These are phyloP conservation scores for Kodamaea sp. DNA, from an alignment of 1,139 yeast genomes.

Conservation along the genomic window DNA sequence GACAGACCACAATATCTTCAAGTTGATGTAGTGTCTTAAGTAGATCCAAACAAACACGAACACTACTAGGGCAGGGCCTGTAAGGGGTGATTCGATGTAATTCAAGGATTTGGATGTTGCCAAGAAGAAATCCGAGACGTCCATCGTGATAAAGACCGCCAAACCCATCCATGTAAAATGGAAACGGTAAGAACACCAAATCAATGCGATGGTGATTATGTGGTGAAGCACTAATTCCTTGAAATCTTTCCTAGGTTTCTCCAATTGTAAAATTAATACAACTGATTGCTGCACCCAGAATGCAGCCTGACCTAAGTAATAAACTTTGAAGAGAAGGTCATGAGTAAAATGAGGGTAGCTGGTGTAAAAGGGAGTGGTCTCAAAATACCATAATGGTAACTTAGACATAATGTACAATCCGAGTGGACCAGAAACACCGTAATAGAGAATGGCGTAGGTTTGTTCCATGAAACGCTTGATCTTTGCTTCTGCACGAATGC, in stretches of 20 bases:
- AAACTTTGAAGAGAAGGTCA: constrained; percentile 69
- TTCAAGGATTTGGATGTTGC: constrained; percentile 82
- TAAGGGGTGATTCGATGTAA: constrained; percentile 68
- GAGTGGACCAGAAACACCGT: constrained; percentile 77
- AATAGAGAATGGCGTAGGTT: constrained; percentile 79
- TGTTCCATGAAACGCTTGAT: constrained; percentile 89
- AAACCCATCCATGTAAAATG: constrained; percentile 97
- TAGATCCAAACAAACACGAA: constrained; percentile 82
- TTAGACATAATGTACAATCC: constrained; percentile 88
- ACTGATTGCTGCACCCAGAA: constrained; percentile 97
- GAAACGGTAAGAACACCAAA: constrained; percentile 88
- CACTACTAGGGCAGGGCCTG: constrained; percentile 64
- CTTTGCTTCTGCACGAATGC: constrained; percentile 60
- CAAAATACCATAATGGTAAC: constrained; percentile 85
- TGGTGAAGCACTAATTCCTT: constrained; percentile 91
- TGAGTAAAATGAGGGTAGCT: constrained; percentile 83
- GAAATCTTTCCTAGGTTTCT: constrained; percentile 93
- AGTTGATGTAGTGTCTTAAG: constrained; percentile 81
- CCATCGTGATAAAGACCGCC: constrained; percentile 92
- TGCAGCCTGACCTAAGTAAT: constrained; percentile 90
- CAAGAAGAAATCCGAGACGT: constrained; percentile 85
- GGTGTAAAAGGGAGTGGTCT: constrained; percentile 77
- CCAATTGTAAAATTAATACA: constrained; percentile 78
- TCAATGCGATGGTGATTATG: constrained; percentile 83
- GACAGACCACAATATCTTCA: constrained; percentile 82